These are phyloP conservation scores for Volvox africanus DNA, from an alignment of 139 green algal genomes.

Conservation along the genomic window DNA sequence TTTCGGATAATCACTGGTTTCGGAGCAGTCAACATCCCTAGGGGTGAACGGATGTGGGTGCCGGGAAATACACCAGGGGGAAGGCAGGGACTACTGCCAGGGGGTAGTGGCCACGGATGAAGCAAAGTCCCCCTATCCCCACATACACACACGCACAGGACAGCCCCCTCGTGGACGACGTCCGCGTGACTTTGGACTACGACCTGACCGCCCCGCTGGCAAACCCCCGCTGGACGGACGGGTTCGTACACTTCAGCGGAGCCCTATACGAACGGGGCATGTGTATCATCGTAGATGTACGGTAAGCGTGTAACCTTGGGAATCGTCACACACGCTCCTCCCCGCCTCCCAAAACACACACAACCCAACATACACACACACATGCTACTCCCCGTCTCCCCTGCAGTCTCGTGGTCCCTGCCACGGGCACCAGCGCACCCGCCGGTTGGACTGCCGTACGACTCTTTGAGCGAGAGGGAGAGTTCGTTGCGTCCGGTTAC, in stretches of 20 bases:
- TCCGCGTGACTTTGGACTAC: slow-evolving; percentile 74
- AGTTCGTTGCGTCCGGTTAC: slow-evolving; percentile 68
- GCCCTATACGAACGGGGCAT: slow-evolving; percentile 68
- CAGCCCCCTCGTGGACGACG: slow-evolving; percentile 53
- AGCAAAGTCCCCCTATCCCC: not conserved
- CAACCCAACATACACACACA: not conserved
- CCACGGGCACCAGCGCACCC: slow-evolving; percentile 62
- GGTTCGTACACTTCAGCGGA: slow-evolving; percentile 67
- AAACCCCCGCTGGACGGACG: slow-evolving; percentile 70
- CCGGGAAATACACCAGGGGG: too few relatives aligned
- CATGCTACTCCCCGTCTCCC: not conserved
- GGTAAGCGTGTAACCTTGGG: slow-evolving; percentile 28
- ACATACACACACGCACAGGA: slow-evolving; percentile 42
- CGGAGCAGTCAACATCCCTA: too few relatives aligned
- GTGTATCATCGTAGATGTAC: slow-evolving; percentile 72
- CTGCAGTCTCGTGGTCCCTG: slow-evolving; percentile 58
- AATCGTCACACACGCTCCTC: not conserved
- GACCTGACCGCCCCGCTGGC: slow-evolving; percentile 69
- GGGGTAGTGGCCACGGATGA: too few relatives aligned
- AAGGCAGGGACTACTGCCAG: too few relatives aligned
- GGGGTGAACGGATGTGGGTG: too few relatives aligned
- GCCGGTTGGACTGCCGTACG: slow-evolving; percentile 73
- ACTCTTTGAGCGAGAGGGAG: slow-evolving; percentile 68
- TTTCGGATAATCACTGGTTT: too few relatives aligned
- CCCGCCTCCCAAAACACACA: not conserved